These are phyloP conservation scores for Rhexocercosporidium sp. DNA, from an alignment of 2,329 filamentous ascomycete species.

Conservation along the genomic window DNA sequence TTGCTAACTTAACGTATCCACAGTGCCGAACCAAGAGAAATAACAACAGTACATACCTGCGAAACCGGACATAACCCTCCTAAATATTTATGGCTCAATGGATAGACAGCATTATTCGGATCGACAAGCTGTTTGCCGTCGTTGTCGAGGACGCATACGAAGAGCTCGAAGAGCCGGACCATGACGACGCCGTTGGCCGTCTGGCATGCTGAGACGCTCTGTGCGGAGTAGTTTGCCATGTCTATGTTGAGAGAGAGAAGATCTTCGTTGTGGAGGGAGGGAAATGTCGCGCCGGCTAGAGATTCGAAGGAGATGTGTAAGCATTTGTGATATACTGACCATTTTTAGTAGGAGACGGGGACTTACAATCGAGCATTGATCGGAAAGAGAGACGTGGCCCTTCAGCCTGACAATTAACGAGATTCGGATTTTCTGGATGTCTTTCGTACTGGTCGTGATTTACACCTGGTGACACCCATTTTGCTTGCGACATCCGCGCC, in stretches of 20 bases:
- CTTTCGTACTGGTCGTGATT: background rate
- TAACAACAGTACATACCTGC: background rate
- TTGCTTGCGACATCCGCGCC: slow-evolving; percentile 15
- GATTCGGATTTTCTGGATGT: background rate
- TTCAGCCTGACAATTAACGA: slow-evolving; percentile 23
- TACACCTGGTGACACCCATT: background rate
- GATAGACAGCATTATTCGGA: slow-evolving; percentile 28
- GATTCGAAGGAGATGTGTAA: background rate
- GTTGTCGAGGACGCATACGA: slow-evolving; percentile 40
- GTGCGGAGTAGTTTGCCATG: slow-evolving; percentile 44
- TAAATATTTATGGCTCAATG: slow-evolving; percentile 18
- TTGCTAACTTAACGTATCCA: too few relatives aligned
- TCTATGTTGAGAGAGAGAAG: slow-evolving; percentile 45
- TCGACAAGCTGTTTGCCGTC: slow-evolving; percentile 38
- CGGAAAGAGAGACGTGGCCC: slow-evolving; percentile 42
- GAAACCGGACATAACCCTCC: slow-evolving; percentile 29
- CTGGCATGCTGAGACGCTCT: slow-evolving; percentile 37
- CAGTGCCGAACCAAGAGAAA: too few relatives aligned
- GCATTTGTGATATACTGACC: too few relatives aligned
- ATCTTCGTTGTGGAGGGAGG: slow-evolving; percentile 46
- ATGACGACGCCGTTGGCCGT: slow-evolving; percentile 30
- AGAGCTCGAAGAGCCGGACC: slow-evolving; percentile 45
- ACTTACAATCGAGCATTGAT: slow-evolving; percentile 46
- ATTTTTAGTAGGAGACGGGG: too few relatives aligned
- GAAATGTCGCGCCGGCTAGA: slow-evolving; percentile 47